Base-by-base conservation (phyloP, 768 basidiomycete species). In the Lactarius pseudohatsudake region DNA sequence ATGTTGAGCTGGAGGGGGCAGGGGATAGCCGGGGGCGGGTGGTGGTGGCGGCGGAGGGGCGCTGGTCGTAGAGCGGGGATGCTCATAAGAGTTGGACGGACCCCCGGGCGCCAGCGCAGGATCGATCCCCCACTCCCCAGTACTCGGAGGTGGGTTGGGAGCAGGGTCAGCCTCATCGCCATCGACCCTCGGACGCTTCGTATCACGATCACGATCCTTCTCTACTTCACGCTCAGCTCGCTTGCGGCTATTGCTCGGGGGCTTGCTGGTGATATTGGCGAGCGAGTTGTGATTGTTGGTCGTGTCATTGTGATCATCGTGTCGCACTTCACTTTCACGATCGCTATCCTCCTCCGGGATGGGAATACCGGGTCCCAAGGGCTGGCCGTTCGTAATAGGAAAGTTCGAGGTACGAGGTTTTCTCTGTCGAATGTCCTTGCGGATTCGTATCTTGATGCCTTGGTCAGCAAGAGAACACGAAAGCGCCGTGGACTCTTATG, bases 391-490 rank as follows among this genome's bases (percentile, higher is more conserved):
- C 26, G 66, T 22, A 30, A 68, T 62, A 11, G 69, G 67, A 40
- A 70, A 70, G 47, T 54, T 64, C 5, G 64, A 59, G 10, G 63
- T 64, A 38, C 70, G 85, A 13, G 87, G 81, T 74, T 92, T 93
- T 69, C 92, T 85, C 30, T 91, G 88, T 1, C 92, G 87, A 41
- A 94, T 92, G 66, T 96, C 93, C 76, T 95, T 96, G 41, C 94
- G 85, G 61, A 96, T 96, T 36, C 94, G 88, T 62, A 96, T 95
- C 78, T 96, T 96, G 78, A 96, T 94, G 28, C 94, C 94, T 77
- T 96, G 94, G 74, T 96, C 94, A n/a, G 94, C 93, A 62, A 96
- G 84, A 0, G 92, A 91, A 70, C 89, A 92, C 2, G 94, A 96
- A 0, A 96, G 82, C 3, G 89, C 86, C 0, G 94, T 95, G 4